Base-by-base conservation (phyloP, 345 rosid genomes). In the Bruguiera parviflora region DNA sequence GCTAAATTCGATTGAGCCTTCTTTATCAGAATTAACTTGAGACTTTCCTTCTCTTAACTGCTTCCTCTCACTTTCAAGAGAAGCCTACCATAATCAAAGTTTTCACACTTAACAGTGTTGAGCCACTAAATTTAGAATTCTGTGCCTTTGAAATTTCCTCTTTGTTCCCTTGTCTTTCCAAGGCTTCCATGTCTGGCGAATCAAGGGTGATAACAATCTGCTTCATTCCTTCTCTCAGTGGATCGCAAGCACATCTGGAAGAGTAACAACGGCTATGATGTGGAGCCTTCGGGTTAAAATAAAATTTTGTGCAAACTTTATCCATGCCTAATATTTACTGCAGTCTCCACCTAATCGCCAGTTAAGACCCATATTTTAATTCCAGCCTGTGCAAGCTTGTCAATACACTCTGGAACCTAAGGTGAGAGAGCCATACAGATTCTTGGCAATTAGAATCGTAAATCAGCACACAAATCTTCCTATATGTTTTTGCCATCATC, bases 291-390 rank as follows among this genome's bases (percentile, higher is more conserved):
- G 29, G 59, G 16, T 56, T 47, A n/a, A 5, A 39, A 3, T 1
- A 62, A 7, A 39, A 4, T 58, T 5, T 28, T 56, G 64, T 35
- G 49, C 66, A 58, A 70, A 18, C 55, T 66, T 72, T 21, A 56
- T 5, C 22, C 64, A 5, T 89, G 89, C 97, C 98, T 97, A 2
- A 89, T 91, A 78, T 91, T 94, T 58, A 94, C 72, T 1, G 96
- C 98, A 0, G 98, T 91, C 82, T 92, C 98, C 75, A 84, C 83
- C 84, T 88, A 89, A 75, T 94, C 98, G 0, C 97, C 97, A 0
- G 97, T 94, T 77, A 94, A 74, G 66, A 94, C 85, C 98, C 98
- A 94, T 81, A 94, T 68, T 74, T 83, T 86, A 15, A 94, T 80
- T 69, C 85, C 84, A 49, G 96, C 97, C 69, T 35, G 78, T n/a